Conservation (phyloP, 1,284 basidiomycete species). For the Fereydounia khargensis region DNA sequence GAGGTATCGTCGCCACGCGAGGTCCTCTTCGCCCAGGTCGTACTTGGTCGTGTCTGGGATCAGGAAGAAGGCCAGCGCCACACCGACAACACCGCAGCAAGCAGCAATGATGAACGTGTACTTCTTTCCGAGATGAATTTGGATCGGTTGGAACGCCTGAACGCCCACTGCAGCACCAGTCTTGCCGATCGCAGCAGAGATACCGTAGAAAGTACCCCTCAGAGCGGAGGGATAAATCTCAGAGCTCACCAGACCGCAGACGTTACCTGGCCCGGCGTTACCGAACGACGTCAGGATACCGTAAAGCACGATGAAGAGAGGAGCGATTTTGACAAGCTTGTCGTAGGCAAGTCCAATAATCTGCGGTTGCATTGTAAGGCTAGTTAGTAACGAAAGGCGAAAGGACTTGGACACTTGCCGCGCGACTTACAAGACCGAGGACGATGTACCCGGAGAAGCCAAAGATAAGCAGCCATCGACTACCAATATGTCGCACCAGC, state of each 20-base stretch:
- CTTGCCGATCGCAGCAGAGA: conserved; percentile 70
- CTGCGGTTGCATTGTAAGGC: too few species aligned
- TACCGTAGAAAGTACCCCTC: conserved; percentile 58
- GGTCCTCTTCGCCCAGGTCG: conserved; percentile 70
- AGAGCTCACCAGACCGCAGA: conserved; percentile 65
- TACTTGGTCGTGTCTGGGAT: conserved; percentile 68
- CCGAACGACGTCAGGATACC: conserved; percentile 58
- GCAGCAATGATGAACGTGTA: conserved; percentile 37
- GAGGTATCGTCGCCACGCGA: conserved; percentile 66
- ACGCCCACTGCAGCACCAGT: conserved; percentile 74
- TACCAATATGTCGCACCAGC: conserved; percentile 11
- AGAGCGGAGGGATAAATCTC: conserved; percentile 56
- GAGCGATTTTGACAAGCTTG: conserved; percentile 67
- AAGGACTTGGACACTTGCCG: too few species aligned
- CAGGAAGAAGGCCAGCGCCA: conserved; percentile 55
- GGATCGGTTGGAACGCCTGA: conserved; percentile 74
- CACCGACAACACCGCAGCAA: conserved; percentile 51
- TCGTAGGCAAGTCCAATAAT: conserved; percentile 66
- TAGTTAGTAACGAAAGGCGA: too few species aligned
- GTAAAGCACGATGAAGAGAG: conserved; percentile 64
- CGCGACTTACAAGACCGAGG: conserved; percentile 70
- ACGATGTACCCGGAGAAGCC: conserved; percentile 73
- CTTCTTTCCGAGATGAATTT: conserved; percentile 60
- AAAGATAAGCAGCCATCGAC: conserved; percentile 64
- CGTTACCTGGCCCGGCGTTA: conserved; percentile 72